Evolutionary conservation across 441 rosid species (phyloP).

Genomic region (Jatropha multifida): DNA sequence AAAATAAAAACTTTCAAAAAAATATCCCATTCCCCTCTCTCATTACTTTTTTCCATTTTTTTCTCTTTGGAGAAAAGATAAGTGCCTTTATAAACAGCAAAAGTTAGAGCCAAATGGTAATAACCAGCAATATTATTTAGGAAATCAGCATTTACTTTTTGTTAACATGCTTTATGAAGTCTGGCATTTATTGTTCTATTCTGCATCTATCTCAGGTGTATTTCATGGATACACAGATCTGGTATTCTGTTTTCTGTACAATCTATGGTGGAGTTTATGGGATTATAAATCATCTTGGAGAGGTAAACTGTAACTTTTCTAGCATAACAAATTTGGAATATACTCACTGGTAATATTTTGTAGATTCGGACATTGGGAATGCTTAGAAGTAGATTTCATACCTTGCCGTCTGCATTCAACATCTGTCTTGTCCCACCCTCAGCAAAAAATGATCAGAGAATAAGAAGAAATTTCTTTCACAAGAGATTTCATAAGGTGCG

Average conservation of each 20-base stretch:
- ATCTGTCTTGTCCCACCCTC: conserved; percentile 67
- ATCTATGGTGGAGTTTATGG: conserved; percentile 95
- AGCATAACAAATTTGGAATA: conserved; percentile 14
- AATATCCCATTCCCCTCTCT: too few species aligned
- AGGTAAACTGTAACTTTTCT: conserved; percentile 52
- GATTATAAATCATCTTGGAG: conserved; percentile 97
- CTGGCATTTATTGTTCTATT: conserved; percentile 10
- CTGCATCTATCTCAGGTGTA: conserved; percentile 62
- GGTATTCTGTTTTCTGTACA: conserved; percentile 98
- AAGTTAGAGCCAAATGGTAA: background rate
- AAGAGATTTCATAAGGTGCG: conserved; percentile 61
- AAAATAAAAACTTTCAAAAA: too few species aligned
- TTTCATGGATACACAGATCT: conserved; percentile 98
- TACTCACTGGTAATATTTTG: conserved; percentile 32
- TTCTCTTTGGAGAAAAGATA: too few species aligned
- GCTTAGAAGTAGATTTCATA: conserved; percentile 93
- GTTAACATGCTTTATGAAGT: background rate
- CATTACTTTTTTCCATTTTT: too few species aligned
- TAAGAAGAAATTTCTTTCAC: conserved; percentile 43
- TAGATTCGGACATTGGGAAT: conserved; percentile 98
- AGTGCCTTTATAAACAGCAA: too few species aligned
- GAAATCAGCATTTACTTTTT: background rate
- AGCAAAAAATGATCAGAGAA: conserved; percentile 44
- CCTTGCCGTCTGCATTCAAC: conserved; percentile 89
- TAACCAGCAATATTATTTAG: background rate